Base-by-base conservation (phyloP, 306 rosid genomes). In the Alnus glutinosa region DNA sequence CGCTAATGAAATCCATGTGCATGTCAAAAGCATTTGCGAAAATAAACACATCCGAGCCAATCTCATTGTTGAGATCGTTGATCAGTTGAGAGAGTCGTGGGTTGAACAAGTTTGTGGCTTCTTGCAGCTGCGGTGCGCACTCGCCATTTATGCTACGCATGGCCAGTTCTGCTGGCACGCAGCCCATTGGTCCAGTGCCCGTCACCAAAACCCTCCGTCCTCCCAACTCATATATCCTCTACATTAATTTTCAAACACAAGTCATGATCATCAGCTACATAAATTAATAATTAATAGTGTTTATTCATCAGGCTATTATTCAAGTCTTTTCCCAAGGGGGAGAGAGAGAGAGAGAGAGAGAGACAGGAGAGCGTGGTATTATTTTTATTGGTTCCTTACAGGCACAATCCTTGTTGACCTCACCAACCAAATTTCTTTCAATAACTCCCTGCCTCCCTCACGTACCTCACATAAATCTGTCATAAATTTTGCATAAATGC, bases 91-190 rank as follows among this genome's bases (percentile, higher is more conserved):
- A 50, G 30, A 94, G 92, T 61, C 86, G 97, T 0, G 96, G 96
- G 51, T 94, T 92, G 82, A 71, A 94, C 80, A 94, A 81, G 0
- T 66, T 7, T 0, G 90, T 89, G 0, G 98, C 98, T 12, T 75
- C 69, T 74, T 90, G 93, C 44, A 94, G 79, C 39, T 91, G 96
- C 1, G 8, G 9, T 0, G 89, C 44, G 50, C 98, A 94, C 55
- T 88, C 58, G 0, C 97, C 98, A 11, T 84, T 86, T 0, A 7
- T 18, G 83, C 95, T 32, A 51, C 90, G 55, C 85, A 36, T 1
- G 0, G 97, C 98, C 87, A 91, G 75, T 57, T 94, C 98, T 4
- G 98, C 97, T 0, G 98, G 98, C 4, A 89, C 98, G 62, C 98
- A 94, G 0, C 98, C 98, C 52, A 94, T 23, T 18, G 98, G 98